Percentiles rank a stretch among this genome's conserved stretches.
Evolutionary conservation across 2,329 filamentous ascomycete genomes (phyloP).

Genomic region (Teratosphaeria nubilosa): DNA sequence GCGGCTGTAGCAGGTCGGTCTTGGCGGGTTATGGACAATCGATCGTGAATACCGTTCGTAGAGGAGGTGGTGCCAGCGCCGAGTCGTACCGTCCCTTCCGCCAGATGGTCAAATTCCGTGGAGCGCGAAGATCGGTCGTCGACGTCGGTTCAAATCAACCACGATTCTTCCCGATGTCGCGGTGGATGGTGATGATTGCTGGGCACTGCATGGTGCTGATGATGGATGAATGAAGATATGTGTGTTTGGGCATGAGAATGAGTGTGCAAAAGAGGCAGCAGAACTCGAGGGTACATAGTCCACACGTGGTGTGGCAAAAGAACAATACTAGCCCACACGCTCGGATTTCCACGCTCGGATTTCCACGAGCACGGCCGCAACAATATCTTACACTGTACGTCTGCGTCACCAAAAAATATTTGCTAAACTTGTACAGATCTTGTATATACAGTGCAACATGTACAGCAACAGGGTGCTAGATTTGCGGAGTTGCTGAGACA

Average conservation of each 20-base stretch:
- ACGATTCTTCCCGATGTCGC: conserved; percentile 14
- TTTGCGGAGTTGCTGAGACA: not conserved
- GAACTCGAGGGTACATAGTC: not conserved
- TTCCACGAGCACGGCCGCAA: conserved; percentile 1
- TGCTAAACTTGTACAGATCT: not conserved
- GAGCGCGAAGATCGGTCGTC: too few species aligned
- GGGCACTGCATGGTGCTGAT: conserved; percentile 16
- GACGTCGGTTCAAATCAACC: not conserved
- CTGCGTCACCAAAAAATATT: not conserved
- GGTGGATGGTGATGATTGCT: conserved; percentile 14
- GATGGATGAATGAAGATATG: not conserved
- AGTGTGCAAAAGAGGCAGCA: not conserved
- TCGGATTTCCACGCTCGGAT: conserved; percentile 7
- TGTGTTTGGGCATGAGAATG: not conserved
- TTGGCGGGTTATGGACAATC: not conserved
- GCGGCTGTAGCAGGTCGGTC: not conserved
- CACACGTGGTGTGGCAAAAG: conserved; percentile 6
- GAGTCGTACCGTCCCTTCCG: not conserved
- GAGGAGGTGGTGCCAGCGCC: not conserved
- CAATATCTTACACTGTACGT: not conserved
- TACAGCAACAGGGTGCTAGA: not conserved
- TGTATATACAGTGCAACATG: not conserved
- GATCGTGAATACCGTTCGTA: not conserved
- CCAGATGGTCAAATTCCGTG: not conserved
- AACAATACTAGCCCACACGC: conserved; percentile 24